Evolutionary conservation across 2,329 filamentous ascomycete species (phyloP), one percentile per base, ranked within the genome.

Genomic region (Plectosphaerella plurivora): DNA sequence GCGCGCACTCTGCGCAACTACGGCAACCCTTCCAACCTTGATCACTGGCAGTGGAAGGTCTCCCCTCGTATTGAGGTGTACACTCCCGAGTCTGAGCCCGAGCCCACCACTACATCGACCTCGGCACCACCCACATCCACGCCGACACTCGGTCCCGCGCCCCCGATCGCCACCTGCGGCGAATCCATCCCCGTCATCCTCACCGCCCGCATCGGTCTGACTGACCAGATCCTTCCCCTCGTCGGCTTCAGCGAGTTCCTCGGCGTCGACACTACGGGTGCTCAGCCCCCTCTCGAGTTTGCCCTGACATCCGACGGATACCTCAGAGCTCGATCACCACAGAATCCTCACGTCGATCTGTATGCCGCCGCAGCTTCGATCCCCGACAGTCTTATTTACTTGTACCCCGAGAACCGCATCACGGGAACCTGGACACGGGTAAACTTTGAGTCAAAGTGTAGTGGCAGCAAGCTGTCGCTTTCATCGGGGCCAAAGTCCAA

Each of bases 301-400:
- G 67, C 73, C 8, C 68, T 80, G 77, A 81, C 52, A 77, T 73
- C 2, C 65, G 71, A 47, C 55, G 72, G 50, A 75, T 80, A 10
- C 28, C 28, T 33, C 28, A 33, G 11, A 8, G 9, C 28, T 33
- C 28, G 28, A 4, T 33, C 28, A 8, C 28, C 28, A 2, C 8
- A 3, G 28, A 33, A 12, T 8, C 28, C 28, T 12, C 28, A 33
- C 28, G 37, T 39, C 9, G 37, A 39, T 7, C 37, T 39, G 7
- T 39, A 14, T 39, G 37, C 37, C 14, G 37, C 37, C 14, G 37
- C 16, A 4, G 15, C 16, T 14, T 39, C 37, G 9, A 39, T n/a
- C 37, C 15, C 7, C 3, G 37, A 39, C 37, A 39, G 15, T 14
- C 37, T 39, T 9, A 16, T 39, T 7, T 39, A 39, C 16, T 14